Conservation (phyloP, 2,329 filamentous ascomycete genomes). For the Colletotrichum zoysiae region DNA sequence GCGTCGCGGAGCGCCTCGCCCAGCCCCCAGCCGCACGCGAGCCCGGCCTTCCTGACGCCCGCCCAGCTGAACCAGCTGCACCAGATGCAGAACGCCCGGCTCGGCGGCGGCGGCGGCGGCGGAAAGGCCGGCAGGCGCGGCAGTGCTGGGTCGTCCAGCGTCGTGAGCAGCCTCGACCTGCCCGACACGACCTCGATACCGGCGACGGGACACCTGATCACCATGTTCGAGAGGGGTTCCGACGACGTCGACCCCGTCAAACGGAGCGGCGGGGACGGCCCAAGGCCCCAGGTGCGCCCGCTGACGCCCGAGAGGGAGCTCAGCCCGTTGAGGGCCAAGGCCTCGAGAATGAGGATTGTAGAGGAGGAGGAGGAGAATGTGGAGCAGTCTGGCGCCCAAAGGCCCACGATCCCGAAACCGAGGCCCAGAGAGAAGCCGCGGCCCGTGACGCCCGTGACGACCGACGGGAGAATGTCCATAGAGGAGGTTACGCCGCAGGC, state of each 20-base stretch:
- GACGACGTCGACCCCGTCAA: slow-evolving; percentile 51
- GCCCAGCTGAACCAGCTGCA: slow-evolving; percentile 37
- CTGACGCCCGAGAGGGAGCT: slow-evolving; percentile 50
- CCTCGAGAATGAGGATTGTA: slow-evolving; percentile 23
- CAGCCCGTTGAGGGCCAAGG: slow-evolving; percentile 44
- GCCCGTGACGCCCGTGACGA: slow-evolving; percentile 20
- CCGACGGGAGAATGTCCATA: background rate
- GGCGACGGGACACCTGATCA: slow-evolving; percentile 74
- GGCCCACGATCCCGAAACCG: slow-evolving; percentile 43
- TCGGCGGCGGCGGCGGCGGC: background rate
- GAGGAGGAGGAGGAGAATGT: slow-evolving; percentile 1
- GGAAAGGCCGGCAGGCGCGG: slow-evolving; percentile 45
- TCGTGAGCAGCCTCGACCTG: slow-evolving; percentile 51
- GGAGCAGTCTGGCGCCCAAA: background rate
- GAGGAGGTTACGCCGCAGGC: slow-evolving; percentile 15
- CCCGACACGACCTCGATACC: slow-evolving; percentile 70
- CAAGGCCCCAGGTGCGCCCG: slow-evolving; percentile 45
- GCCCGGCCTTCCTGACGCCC: slow-evolving; percentile 30
- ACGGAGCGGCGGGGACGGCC: slow-evolving; percentile 44
- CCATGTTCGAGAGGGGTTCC: slow-evolving; percentile 70
- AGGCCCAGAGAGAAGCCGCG: slow-evolving; percentile 47
- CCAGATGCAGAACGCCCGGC: slow-evolving; percentile 39
- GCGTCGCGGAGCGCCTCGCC: slow-evolving; percentile 42
- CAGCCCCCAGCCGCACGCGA: slow-evolving; percentile 36
- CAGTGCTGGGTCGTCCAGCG: slow-evolving; percentile 49